Percentiles rank a stretch among this genome's conserved stretches.
Conservation (phyloP, 192 early-diverging fungal species). For the Diversispora epigaea region DNA sequence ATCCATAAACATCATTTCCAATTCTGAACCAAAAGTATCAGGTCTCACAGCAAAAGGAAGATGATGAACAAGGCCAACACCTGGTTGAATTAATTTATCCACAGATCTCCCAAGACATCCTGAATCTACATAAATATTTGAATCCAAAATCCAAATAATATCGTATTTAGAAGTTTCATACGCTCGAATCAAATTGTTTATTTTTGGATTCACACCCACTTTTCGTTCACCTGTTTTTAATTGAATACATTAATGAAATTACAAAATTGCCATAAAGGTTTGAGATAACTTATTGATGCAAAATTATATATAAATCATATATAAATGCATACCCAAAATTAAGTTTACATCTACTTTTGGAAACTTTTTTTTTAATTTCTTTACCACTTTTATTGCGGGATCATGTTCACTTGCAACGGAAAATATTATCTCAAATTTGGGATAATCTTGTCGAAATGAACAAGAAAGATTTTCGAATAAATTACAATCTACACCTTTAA, state of each 20-base stretch:
- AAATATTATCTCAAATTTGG: constrained; percentile 85
- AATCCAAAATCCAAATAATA: constrained; percentile 94
- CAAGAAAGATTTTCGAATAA: constrained; percentile 79
- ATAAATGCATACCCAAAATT: constrained; percentile 65
- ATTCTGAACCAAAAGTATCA: constrained; percentile 69
- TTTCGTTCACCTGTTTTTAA: constrained; percentile 55
- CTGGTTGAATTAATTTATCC: constrained; percentile 65
- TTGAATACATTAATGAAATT: neutral
- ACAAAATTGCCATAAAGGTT: neutral
- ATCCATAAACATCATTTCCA: constrained; percentile 86
- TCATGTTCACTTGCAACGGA: constrained; percentile 79
- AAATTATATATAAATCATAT: neutral
- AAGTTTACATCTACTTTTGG: constrained; percentile 74
- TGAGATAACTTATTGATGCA: neutral
- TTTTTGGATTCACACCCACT: constrained; percentile 93
- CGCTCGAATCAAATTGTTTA: constrained; percentile 88
- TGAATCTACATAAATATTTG: constrained; percentile 80
- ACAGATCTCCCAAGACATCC: constrained; percentile 81
- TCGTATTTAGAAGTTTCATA: constrained; percentile 78
- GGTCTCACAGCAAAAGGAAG: constrained; percentile 77
- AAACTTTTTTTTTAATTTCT: constrained; percentile 65
- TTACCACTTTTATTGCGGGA: constrained; percentile 76
- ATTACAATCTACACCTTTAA: constrained; percentile 90
- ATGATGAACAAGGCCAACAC: constrained; percentile 95
- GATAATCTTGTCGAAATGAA: constrained; percentile 87